Percentiles rank a stretch among this genome's conserved stretches.
phyloP scores from a whole-genome alignment of 768 basidiomycete genomes.

The Russula earlei region DNA sequence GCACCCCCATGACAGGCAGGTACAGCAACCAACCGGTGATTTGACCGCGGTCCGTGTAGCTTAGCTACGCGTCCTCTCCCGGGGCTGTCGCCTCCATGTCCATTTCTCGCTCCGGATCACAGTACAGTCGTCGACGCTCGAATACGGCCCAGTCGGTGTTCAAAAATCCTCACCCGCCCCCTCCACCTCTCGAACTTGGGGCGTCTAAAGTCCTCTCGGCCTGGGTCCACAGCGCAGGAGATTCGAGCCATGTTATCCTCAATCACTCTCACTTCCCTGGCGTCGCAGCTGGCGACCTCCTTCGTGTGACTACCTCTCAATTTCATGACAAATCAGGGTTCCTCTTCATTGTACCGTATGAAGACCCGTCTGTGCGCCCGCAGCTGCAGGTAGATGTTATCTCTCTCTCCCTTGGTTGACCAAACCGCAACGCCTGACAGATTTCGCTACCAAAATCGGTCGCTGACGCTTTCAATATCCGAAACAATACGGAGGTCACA shows the following conservation, averaged over 20 bases:
- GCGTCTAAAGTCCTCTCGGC: conserved; percentile 53
- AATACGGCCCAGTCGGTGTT: conserved; percentile 66
- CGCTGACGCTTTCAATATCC: conserved; percentile 59
- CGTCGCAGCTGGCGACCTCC: conserved; percentile 63
- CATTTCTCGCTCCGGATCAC: conserved; percentile 55
- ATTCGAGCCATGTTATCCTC: conserved; percentile 49
- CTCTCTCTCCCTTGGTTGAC: not conserved
- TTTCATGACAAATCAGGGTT: conserved; percentile 35
- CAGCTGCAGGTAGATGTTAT: conserved; percentile 47
- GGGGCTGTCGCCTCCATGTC: conserved; percentile 33
- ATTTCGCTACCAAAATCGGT: conserved; percentile 68
- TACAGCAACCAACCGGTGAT: too few species aligned
- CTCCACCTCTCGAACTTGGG: conserved; percentile 45
- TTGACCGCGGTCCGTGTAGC: too few species aligned
- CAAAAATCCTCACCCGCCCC: conserved; percentile 31
- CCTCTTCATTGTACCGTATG: conserved; percentile 59
- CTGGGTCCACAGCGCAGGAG: conserved; percentile 69
- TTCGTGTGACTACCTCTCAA: conserved; percentile 42
- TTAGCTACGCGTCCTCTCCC: too few species aligned
- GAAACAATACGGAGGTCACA: conserved; percentile 63
- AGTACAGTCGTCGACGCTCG: conserved; percentile 55
- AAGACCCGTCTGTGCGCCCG: conserved; percentile 50
- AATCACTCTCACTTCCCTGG: conserved; percentile 75
- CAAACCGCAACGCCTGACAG: conserved; percentile 28
- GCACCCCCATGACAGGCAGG: too few species aligned